Evolutionary conservation across 2,329 filamentous ascomycete species (phyloP).

Genomic region (Paecilomyces dactylethromorphus): DNA sequence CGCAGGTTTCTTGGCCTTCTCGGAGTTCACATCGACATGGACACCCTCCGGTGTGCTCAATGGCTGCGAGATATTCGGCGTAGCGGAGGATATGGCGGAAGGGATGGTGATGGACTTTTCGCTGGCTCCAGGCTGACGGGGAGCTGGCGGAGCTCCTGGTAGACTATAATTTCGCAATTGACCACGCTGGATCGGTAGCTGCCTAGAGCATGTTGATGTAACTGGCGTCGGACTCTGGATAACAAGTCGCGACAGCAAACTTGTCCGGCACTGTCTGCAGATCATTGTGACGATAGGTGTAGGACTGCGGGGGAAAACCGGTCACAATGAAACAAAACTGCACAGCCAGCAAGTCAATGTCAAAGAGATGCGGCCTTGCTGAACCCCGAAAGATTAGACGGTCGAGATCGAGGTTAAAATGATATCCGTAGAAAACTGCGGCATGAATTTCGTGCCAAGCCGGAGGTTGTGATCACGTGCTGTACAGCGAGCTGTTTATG

Average conservation of each 20-base stretch:
- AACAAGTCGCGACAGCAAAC: conserved; percentile 31
- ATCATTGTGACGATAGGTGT: conserved; percentile 24
- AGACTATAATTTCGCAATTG: conserved; percentile 29
- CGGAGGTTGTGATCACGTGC: background rate
- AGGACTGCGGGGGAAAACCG: background rate
- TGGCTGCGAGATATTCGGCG: conserved; percentile 34
- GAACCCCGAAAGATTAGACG: background rate
- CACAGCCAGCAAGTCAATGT: background rate
- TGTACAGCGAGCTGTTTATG: background rate
- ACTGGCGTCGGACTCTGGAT: conserved; percentile 20
- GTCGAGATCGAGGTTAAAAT: background rate
- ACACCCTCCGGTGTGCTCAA: conserved; percentile 31
- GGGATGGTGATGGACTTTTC: conserved; percentile 22
- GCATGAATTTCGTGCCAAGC: background rate
- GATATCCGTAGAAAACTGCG: background rate
- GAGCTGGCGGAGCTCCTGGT: conserved; percentile 22
- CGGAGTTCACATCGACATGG: conserved; percentile 19
- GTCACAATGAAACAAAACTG: background rate
- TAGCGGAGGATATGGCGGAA: conserved; percentile 32
- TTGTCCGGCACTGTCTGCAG: conserved; percentile 35
- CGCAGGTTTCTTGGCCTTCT: conserved; percentile 19
- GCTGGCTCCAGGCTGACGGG: conserved; percentile 24
- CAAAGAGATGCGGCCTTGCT: background rate
- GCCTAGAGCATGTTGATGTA: conserved; percentile 20
- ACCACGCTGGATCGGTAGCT: conserved; percentile 20